phyloP scores from a whole-genome alignment of 116 monocot species.

The Papilionanthe hybrid region DNA sequence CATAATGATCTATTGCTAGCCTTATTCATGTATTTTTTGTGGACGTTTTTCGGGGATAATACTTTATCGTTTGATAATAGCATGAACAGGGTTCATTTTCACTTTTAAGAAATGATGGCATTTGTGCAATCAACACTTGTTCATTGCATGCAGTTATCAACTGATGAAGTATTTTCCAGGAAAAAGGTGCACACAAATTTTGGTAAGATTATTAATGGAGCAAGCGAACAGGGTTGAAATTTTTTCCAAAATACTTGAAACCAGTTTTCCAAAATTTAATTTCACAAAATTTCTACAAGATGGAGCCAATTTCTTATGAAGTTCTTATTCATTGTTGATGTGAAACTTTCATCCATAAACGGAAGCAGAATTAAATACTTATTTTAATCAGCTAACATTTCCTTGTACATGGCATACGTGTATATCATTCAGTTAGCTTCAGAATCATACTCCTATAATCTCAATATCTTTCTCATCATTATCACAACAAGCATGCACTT shows the following conservation, averaged over 20 bases:
- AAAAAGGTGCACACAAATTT: no score
- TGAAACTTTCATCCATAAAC: background rate
- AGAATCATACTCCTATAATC: background rate
- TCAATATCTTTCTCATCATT: background rate
- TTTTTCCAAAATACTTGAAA: no score
- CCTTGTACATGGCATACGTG: background rate
- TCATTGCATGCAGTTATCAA: background rate
- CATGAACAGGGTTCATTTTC: background rate
- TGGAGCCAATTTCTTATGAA: background rate
- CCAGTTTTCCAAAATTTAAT: no score
- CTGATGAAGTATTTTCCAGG: no score
- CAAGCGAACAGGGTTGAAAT: no score
- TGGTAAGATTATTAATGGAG: background rate
- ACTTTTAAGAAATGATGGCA: background rate
- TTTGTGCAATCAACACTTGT: background rate
- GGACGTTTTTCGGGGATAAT: background rate
- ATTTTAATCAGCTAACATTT: background rate
- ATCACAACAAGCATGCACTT: background rate
- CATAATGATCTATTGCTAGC: background rate
- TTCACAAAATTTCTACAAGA: background rate
- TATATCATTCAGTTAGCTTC: background rate
- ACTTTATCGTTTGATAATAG: background rate
- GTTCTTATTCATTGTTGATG: background rate
- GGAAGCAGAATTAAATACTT: background rate
- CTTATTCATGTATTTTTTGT: background rate